Evolutionary conservation across 1,284 basidiomycete genomes (phyloP).

Genomic region (Cryptococcus neoformans): DNA sequence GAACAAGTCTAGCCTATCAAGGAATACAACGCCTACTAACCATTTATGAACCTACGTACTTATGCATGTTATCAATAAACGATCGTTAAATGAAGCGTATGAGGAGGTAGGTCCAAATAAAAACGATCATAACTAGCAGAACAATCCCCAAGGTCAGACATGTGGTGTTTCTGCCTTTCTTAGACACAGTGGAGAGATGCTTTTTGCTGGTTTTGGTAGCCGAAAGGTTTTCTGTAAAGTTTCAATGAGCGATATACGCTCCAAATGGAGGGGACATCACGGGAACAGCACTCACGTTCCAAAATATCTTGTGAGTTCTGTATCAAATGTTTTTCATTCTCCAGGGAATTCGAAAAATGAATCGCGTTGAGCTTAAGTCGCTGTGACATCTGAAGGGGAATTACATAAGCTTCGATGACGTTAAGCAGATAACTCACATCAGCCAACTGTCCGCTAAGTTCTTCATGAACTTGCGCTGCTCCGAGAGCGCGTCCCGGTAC

Average conservation of each 20-base stretch:
- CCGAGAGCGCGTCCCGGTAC: slow-evolving; percentile 25
- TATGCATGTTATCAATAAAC: not conserved
- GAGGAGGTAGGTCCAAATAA: slow-evolving; percentile 50
- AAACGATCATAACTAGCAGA: slow-evolving; percentile 43
- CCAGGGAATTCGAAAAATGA: slow-evolving; percentile 47
- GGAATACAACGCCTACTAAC: no score
- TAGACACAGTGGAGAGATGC: slow-evolving; percentile 39
- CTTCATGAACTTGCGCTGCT: slow-evolving; percentile 46
- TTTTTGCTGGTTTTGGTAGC: slow-evolving; percentile 42
- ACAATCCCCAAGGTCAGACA: slow-evolving; percentile 47
- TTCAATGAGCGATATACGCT: not conserved
- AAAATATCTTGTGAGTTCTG: slow-evolving; percentile 43
- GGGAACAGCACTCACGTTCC: slow-evolving; percentile 34
- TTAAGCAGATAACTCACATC: slow-evolving; percentile 31
- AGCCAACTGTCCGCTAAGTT: slow-evolving; percentile 48
- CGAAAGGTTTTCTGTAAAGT: slow-evolving; percentile 38
- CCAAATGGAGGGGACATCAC: not conserved
- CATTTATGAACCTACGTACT: no score
- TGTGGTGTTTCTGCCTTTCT: slow-evolving; percentile 45
- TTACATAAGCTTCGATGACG: slow-evolving; percentile 1
- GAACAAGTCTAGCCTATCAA: no score
- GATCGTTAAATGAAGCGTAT: slow-evolving; percentile 44
- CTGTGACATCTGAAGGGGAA: slow-evolving; percentile 45
- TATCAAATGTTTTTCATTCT: slow-evolving; percentile 47
- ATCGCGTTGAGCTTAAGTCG: slow-evolving; percentile 48